These are phyloP conservation scores for Aspergillus oerlinghausenensis DNA, from an alignment of 2,329 filamentous ascomycete genomes.

Conservation along the genomic window DNA sequence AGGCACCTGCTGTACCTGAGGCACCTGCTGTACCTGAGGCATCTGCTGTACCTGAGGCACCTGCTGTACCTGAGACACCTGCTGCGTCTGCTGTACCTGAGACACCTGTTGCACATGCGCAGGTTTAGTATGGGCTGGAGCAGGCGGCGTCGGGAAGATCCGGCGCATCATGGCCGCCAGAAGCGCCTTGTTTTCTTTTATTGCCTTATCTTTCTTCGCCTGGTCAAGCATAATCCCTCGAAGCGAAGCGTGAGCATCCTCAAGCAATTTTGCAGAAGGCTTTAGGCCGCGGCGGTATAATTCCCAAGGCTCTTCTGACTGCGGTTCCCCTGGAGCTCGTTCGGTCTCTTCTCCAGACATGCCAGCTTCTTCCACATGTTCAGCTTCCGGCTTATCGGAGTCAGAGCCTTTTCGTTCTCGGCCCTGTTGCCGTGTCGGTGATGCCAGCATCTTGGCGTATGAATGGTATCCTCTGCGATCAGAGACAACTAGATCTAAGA, in stretches of 20 bases:
- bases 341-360: background rate
- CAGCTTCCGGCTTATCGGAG: background rate
- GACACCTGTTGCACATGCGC: no score
- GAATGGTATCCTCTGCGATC: background rate
- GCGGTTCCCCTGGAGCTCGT: background rate
- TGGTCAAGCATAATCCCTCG: background rate
- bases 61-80: no score
- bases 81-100: no score
- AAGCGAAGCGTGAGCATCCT: background rate
- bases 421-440: background rate
- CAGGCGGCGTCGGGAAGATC: background rate
- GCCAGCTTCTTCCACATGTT: constrained; percentile 5
- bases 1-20: no score
- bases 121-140: no score
- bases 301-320: background rate
- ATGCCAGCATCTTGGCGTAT: background rate
- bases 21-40: no score
- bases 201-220: background rate
- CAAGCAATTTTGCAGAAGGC: background rate
- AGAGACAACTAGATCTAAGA: background rate
- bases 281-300: background rate
- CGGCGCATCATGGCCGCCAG: background rate
- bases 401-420: background rate
- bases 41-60: no score
- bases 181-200: background rate